Evolutionary conservation across 352 stramenopile genomes (phyloP), one percentile per base, ranked within the genome.

Genomic region (Elongisporangium anandrum): DNA sequence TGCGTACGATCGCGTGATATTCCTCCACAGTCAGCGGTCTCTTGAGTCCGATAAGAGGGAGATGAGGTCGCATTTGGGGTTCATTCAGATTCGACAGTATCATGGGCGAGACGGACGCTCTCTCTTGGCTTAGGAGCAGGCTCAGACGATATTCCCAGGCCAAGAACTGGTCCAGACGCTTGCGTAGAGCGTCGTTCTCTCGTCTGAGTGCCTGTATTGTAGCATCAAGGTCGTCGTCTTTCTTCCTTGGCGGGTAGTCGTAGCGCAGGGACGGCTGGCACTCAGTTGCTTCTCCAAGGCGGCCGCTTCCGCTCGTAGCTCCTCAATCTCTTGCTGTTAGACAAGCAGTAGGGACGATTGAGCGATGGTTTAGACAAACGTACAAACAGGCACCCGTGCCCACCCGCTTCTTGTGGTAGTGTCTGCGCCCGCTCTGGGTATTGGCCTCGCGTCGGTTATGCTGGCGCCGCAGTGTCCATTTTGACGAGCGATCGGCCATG

Each of bases 291-390:
- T 39, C 29, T 39, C 29, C 29, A 39, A 13, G 4, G 5, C 29
- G 29, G 4, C 29, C 9, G 29, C 81, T 57, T 77, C 51, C 23
- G 57, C 49, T 61, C 78, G 70, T 49, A 82, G 60, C 39, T 68
- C 39, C 6, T 50, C 53, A 34, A 77, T 56, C 24, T 34, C 24
- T 34, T 34, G 24, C 24, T 34, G 7, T n/a, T n/a, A n/a, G n/a
- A n/a, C n/a, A n/a, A n/a, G n/a, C n/a, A n/a, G n/a, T n/a, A n/a
- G n/a, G n/a, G n/a, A n/a, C n/a, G n/a, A n/a, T n/a, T n/a, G n/a
- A n/a, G n/a, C n/a, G n/a, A n/a, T n/a, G n/a, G n/a, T n/a, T n/a
- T n/a, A 34, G 24, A 34, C 4, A 34, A 7, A 34, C 24, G 24
- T 7, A 34, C 7, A 34, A 34, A 34, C 24, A 34, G 4, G 7